Evolutionary conservation across 1,139 yeast species (phyloP), one percentile per base, ranked within the genome.

Genomic region (Groenewaldozyma auringiensis): DNA sequence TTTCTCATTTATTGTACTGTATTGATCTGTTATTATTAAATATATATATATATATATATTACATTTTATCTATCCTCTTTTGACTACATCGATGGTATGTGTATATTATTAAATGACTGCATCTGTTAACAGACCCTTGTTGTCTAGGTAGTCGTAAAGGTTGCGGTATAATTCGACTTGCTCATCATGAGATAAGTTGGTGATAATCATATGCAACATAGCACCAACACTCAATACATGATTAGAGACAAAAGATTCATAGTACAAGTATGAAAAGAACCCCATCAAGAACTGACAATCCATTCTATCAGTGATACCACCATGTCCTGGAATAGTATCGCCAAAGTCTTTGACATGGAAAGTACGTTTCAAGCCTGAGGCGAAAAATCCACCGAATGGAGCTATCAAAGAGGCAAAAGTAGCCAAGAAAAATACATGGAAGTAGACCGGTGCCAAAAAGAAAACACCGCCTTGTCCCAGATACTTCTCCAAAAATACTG

Each of bases 271-370:
- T 40, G 94, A 78, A 63, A 92, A 92, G 37, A 95, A 87, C 9
- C 98, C 99, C 97, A 92, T 92, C 56, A 92, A 72, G 63, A 92
- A 92, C 67, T 92, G 98, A 67, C 99, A 92, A 68, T 92, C 99
- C 72, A 92, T 83, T 68, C 99, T 78, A 65, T 92, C 99, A 29
- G 96, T 89, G 54, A 92, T 81, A 54, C 99, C 99, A 51, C 99
- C 99, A 62, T 92, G 99, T 34, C 99, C 99, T 9, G 95, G 95
- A 53, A 86, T 86, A 17, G 95, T 84, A 61, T 85, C 89, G 50
- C 95, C 95, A 60, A 86, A 86, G 64, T 86, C 95, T 66, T 86
- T 86, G 48, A 89, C 89, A 59, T 94, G 85, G 69, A 92, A 89
- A n/a, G 97, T 88, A 66, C 99, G 81, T 70, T 92, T 92, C 58